These are phyloP conservation scores for Fraxinus platypoda DNA, from an alignment of 305 asterid genomes.

Conservation along the genomic window DNA sequence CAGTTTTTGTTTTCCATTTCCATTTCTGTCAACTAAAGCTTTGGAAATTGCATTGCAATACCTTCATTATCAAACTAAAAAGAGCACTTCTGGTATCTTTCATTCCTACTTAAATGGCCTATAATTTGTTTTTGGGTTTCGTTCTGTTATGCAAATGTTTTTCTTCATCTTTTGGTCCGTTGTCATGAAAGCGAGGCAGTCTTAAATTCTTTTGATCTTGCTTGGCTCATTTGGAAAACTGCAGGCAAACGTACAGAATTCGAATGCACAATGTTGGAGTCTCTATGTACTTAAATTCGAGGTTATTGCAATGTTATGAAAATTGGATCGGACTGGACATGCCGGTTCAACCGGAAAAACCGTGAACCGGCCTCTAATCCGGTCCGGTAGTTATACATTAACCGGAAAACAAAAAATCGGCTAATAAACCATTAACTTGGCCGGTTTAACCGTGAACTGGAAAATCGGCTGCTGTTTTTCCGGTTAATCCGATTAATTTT, in stretches of 20 bases:
- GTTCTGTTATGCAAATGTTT: background rate
- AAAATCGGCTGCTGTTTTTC: too few species aligned
- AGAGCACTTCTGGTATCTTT: background rate
- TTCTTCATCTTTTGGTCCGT: background rate
- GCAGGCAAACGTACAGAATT: constrained; percentile 84
- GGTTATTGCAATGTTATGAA: too few species aligned
- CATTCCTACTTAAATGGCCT: background rate
- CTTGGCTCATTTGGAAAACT: background rate
- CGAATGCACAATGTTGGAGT: constrained; percentile 90
- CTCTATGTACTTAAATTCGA: constrained; percentile 70
- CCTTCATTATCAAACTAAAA: background rate
- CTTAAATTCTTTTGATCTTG: background rate
- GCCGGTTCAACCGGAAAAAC: too few species aligned
- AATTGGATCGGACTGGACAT: too few species aligned
- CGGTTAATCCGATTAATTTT: too few species aligned
- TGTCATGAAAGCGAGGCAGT: background rate
- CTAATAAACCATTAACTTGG: too few species aligned
- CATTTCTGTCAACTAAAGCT: background rate
- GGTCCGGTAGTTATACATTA: too few species aligned
- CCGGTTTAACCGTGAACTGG: too few species aligned
- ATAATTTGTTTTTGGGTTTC: background rate
- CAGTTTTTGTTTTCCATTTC: background rate
- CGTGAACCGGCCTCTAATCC: too few species aligned
- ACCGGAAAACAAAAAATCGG: too few species aligned
- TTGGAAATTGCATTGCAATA: background rate